phyloP scores from a whole-genome alignment of 495 filamentous ascomycete species.

The Pyrenula aspistea region DNA sequence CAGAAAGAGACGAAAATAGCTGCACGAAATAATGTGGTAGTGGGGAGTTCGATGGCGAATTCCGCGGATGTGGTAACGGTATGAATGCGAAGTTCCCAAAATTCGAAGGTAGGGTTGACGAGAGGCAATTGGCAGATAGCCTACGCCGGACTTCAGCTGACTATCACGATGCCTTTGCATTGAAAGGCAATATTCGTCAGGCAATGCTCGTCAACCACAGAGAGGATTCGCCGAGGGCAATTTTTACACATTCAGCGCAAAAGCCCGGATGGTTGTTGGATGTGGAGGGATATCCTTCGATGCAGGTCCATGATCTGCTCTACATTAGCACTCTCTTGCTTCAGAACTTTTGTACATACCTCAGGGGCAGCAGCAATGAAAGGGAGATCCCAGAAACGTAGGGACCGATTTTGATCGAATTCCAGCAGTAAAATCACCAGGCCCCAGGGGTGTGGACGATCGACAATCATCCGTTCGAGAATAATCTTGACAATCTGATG shows the following conservation, averaged over 20 bases:
- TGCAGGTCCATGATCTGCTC: background rate
- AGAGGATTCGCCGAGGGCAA: too few species aligned
- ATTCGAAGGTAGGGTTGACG: too few species aligned
- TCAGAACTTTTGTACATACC: slow-evolving; percentile 32
- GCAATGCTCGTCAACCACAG: too few species aligned
- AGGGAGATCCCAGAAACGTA: slow-evolving; percentile 81
- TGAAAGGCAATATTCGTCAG: too few species aligned
- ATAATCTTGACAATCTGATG: slow-evolving; percentile 83
- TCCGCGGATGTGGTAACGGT: too few species aligned
- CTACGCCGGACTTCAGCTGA: too few species aligned
- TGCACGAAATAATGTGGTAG: background rate
- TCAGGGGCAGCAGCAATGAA: slow-evolving; percentile 84
- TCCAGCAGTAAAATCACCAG: slow-evolving; percentile 83
- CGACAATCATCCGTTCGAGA: slow-evolving; percentile 75
- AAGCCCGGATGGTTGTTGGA: background rate
- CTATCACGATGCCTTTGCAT: too few species aligned
- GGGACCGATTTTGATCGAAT: slow-evolving; percentile 78
- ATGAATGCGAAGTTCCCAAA: too few species aligned
- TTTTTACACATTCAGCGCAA: background rate
- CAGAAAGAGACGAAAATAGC: background rate
- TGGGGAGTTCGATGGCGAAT: too few species aligned
- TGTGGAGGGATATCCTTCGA: background rate
- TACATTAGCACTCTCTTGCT: background rate
- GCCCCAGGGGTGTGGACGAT: slow-evolving; percentile 94
- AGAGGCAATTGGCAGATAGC: too few species aligned